Conservation (phyloP, 345 rosid genomes). For the Brassica rapa region DNA sequence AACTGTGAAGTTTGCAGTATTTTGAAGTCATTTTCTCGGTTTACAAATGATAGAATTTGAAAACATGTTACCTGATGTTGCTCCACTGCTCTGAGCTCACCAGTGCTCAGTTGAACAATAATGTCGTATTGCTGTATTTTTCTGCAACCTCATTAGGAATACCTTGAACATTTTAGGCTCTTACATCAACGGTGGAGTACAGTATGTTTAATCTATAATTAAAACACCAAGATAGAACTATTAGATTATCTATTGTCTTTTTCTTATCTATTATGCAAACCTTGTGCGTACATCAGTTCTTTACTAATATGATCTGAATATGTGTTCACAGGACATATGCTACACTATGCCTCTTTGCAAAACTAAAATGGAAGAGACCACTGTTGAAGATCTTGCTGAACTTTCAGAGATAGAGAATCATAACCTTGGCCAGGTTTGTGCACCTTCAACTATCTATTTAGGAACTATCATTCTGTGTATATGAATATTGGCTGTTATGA, state of each 20-base stretch:
- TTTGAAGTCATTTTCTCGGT: background rate
- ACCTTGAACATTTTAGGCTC: slow-evolving; percentile 3
- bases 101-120: background rate
- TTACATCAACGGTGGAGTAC: background rate
- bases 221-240: background rate
- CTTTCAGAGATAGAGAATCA: slow-evolving; percentile 93
- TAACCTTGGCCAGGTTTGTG: slow-evolving; percentile 91
- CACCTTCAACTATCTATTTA: too few species aligned
- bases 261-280: background rate
- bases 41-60: slow-evolving; percentile 1
- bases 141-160: background rate
- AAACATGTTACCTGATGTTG: background rate
- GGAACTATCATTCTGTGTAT: too few species aligned
- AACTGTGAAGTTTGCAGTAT: slow-evolving; percentile 1
- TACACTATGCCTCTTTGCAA: slow-evolving; percentile 95
- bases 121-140: background rate
- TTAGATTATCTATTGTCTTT: background rate
- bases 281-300: background rate
- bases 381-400: slow-evolving; percentile 82
- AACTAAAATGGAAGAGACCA: slow-evolving; percentile 76
- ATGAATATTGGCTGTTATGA: slow-evolving; percentile 14
- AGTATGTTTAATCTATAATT: background rate
- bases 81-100: background rate
- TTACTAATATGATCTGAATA: slow-evolving; percentile 11
- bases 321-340: slow-evolving; percentile 61